phyloP scores from a whole-genome alignment of 495 filamentous ascomycete genomes.

The Cudoniella acicularis region DNA sequence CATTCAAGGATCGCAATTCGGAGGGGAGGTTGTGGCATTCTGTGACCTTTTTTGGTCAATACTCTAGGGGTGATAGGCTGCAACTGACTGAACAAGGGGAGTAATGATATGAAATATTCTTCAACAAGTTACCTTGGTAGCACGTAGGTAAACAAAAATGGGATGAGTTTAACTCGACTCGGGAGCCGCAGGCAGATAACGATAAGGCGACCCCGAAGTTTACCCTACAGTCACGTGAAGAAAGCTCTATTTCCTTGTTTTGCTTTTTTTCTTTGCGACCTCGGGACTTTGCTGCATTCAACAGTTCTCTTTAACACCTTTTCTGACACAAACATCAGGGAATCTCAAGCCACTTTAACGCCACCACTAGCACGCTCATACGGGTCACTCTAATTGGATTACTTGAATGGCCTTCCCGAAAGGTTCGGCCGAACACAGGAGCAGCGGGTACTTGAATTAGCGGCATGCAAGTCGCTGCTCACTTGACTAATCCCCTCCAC shows the following conservation, averaged over 20 bases:
- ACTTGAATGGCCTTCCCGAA: not conserved
- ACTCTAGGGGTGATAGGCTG: not conserved
- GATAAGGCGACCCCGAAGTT: not conserved
- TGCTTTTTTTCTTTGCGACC: no score
- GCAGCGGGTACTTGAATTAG: not conserved
- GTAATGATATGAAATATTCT: not conserved
- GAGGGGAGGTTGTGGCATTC: constrained; percentile 44
- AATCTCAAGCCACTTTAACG: no score
- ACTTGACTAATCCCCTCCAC: not conserved
- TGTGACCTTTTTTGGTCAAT: no score
- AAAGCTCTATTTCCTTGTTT: not conserved
- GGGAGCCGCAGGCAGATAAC: not conserved
- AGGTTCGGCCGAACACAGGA: not conserved
- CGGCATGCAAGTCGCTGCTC: not conserved
- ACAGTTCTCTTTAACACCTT: no score
- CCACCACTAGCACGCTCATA: no score
- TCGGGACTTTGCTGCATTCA: no score
- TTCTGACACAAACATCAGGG: no score
- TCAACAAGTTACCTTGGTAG: no score
- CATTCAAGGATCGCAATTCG: constrained; percentile 84
- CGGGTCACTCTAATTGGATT: not conserved
- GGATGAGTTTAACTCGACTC: no score
- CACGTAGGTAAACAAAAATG: not conserved
- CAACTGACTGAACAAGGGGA: not conserved
- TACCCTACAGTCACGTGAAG: not conserved